Evolutionary conservation across 2,329 filamentous ascomycete species (phyloP), one percentile per base, ranked within the genome.

Genomic region (Aspergillus sp.): DNA sequence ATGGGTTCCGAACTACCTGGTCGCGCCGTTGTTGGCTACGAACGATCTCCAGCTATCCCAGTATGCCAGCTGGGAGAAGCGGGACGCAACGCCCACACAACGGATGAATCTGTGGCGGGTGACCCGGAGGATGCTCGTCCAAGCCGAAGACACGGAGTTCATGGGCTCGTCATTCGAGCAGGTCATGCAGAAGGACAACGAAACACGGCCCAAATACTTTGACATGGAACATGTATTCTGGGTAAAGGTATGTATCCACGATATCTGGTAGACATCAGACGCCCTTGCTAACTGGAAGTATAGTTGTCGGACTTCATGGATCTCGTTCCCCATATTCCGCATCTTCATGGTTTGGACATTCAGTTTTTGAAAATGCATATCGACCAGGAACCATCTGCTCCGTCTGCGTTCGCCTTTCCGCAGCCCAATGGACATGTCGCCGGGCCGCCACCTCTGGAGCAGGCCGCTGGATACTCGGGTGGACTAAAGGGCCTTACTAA

Each of bases 291-390:
- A 61, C 51, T 50, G 42, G 2, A n/a, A 35, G 7, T 22, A 40
- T 53, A 77, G 74, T 70, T 78, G 47, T 76, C 76, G 41, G 76
- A 78, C 62, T 79, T 79, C 59, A 72, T 75, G 67, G 74, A 78
- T 53, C 71, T 78, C 35, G 70, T 78, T 44, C 74, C 75, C 22
- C 74, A 76, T 54, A 70, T 77, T 55, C 73, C 73, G 30, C 76
- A 79, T 61, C 71, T 79, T 16, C 65, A 74, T 32, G 73, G 69
- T 3, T 59, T 77, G 32, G 61, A 71, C 36, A 64, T 75, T 32
- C 65, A 71, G 33, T 65, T 72, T 26, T 52, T 70, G 36, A 65
- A 63, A 54, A 75, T 76, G 72, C 71, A 74, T 50, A 67, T 75
- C 45, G 70, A 73, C 45, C 61, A 62, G 19, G 71, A 74, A 53